These are phyloP conservation scores for Piper betle DNA, from an alignment of 164 flowering plant species.

Conservation along the genomic window DNA sequence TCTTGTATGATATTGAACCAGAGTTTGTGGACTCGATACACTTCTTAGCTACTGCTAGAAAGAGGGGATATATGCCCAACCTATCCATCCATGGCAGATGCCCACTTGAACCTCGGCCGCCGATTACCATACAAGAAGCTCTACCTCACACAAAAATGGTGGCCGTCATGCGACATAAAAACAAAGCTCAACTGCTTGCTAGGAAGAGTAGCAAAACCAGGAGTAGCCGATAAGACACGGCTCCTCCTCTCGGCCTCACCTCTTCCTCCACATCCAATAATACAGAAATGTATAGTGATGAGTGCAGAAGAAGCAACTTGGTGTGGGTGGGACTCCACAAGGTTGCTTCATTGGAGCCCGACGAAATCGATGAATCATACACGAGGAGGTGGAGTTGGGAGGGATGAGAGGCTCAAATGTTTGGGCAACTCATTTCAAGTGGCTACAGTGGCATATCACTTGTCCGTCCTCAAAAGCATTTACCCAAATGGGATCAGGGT, in stretches of 20 bases:
- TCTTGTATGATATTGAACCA: slow-evolving; percentile 68
- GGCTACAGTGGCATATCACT: slow-evolving; percentile 30
- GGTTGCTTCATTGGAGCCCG: slow-evolving; percentile 64
- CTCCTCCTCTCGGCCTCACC: slow-evolving; percentile 35
- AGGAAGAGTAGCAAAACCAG: slow-evolving; percentile 59
- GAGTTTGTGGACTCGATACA: slow-evolving; percentile 87
- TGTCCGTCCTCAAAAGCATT: slow-evolving; percentile 24
- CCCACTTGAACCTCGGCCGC: slow-evolving; percentile 59
- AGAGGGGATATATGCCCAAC: slow-evolving; percentile 86
- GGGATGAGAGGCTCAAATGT: slow-evolving; percentile 19
- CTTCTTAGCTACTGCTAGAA: slow-evolving; percentile 83
- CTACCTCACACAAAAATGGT: slow-evolving; percentile 72
- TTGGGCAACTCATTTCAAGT: slow-evolving; percentile 34
- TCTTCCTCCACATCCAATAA: slow-evolving; percentile 40
- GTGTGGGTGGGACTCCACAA: slow-evolving; percentile 93
- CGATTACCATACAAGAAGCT: slow-evolving; percentile 63
- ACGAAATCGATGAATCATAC: slow-evolving; percentile 27
- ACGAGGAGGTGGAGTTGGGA: slow-evolving; percentile 22
- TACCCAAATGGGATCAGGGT: slow-evolving; percentile 24
- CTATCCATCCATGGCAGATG: slow-evolving; percentile 60
- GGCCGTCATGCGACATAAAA: slow-evolving; percentile 87
- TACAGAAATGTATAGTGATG: slow-evolving; percentile 50
- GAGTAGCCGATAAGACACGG: slow-evolving; percentile 52
- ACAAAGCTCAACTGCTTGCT: slow-evolving; percentile 71
- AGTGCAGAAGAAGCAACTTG: slow-evolving; percentile 79